Base-by-base conservation (phyloP, 768 basidiomycete species). In the Thelephora ganbajun region DNA sequence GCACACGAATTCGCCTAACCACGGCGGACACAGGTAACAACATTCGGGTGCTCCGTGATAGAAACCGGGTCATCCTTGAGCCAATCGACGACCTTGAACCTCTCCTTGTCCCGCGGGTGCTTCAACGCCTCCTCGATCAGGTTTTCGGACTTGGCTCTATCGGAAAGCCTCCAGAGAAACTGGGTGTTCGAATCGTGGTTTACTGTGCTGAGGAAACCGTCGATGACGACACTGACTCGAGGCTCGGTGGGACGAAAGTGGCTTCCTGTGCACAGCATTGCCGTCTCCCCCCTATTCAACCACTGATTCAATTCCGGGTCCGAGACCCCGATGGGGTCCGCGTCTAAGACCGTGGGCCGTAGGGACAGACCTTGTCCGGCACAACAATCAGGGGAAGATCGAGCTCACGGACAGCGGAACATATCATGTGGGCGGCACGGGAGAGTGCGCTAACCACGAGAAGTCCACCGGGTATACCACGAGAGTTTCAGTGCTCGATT, bases 141-240 rank as follows among this genome's bases (percentile, higher is more conserved):
- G n/a, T n/a, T n/a, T n/a, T n/a, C n/a, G n/a, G n/a, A n/a, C n/a
- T n/a, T n/a, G n/a, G n/a, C 48, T 45, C 47, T 50, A 6, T 48
- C 52, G 35, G 50, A 50, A 16, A 53, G 46, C 52, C 50, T 53
- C 52, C 52, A 53, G 22, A 53, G 35, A n/a, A 53, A 48, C 43
- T 53, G 52, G 43, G 47, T 46, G n/a, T 35, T 45, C 2, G 23
- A 19, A 33, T 43, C 44, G 13, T 37, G 33, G 13, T 35, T 18
- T 6, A 45, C 41, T 12, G 49, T 48, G 26, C 45, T 45, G 12
- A 46, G 12, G 26, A 53, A 41, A 7, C 45, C 52, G 12, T 47
- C 45, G 7, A 37, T 47, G 33, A 53, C 20, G 33, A 18, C 43
- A 11, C n/a, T 13, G 12, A 47, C 49, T 39, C 50, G 49, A 14